Base-by-base conservation (phyloP, 2,329 filamentous ascomycete genomes). In the Exophiala sideris region DNA sequence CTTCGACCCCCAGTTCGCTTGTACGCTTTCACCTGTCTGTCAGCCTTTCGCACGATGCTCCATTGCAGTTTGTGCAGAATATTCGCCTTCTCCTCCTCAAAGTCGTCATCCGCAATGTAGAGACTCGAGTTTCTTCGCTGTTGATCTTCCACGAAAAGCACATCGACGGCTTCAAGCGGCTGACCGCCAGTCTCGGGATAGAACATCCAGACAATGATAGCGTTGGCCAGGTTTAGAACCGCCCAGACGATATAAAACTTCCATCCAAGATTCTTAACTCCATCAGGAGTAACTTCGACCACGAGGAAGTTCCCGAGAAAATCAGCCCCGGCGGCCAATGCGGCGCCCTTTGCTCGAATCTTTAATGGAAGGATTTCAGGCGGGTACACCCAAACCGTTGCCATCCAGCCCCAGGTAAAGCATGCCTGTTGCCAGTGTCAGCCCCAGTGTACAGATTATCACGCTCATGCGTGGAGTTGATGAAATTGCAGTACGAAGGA, bases 291-390 rank as follows among this genome's bases (percentile, higher is more conserved):
- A 45, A 76, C 72, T 52, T 73, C 66, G 11, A 74, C 71, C 16
- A 74, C 67, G n/a, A 57, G 45, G 18, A 54, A 58, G 41, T 58
- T 58, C 68, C 78, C 79, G 12, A 76, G 73, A 77, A 76, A 79
- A 45, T 80, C 77, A 0, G 75, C 77, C 0, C 75, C 76, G 7
- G 76, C 78, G 0, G 73, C 76, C 1, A 79, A 52, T 0, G 76
- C 74, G 0, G 76, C 74, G 3, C 76, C 74, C 53, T 76, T 77
- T 1, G 74, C 75, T 39, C 77, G 68, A 68, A 78, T 78, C 1
- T 70, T 67, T 32, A 79, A 64, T 0, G 71, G 71, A 49, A 78
- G 79, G 63, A 79, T 77, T 52, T 79, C 76, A 1, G 75, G 72
- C 0, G 76, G 74, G 52, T 76, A 77, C 3, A 72, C 57, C 70